Evolutionary conservation across 2,329 filamentous ascomycete species (phyloP).

Genomic region (Chrysoporthe puriensis): DNA sequence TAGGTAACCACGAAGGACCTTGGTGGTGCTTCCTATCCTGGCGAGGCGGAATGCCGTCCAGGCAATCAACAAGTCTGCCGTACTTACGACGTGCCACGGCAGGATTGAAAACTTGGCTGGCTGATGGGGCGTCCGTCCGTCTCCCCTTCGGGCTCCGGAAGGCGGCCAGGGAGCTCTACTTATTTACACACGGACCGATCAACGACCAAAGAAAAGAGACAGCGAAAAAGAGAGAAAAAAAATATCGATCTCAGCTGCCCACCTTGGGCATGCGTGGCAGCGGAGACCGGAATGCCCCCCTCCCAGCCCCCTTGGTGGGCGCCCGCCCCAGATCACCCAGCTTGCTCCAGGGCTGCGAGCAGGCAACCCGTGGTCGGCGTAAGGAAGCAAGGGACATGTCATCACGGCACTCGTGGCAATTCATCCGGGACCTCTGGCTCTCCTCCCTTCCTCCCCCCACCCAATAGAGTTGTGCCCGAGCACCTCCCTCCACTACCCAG

Average conservation of each 20-base stretch:
- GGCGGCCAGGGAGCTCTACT: neutral
- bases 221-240: neutral
- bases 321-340: neutral
- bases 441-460: neutral
- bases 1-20: neutral
- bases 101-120: neutral
- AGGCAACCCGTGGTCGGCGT: neutral
- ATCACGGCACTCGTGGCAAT: neutral
- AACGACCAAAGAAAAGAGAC: neutral
- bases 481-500: neutral
- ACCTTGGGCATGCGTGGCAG: neutral
- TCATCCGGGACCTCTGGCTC: too few relatives aligned
- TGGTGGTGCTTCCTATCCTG: neutral
- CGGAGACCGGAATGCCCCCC: conserved; percentile 1
- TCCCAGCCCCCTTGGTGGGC: neutral
- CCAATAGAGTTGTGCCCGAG: neutral
- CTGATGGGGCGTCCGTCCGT: neutral
- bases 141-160: neutral
- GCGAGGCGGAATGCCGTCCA: neutral
- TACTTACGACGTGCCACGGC: too few relatives aligned
- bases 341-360: neutral
- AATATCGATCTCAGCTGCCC: neutral
- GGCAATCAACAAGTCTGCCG: neutral
- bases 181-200: too few relatives aligned
- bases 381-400: neutral